A percentile compares a stretch with the other conserved stretches of the same genome.
Conservation (phyloP, 2,329 filamentous ascomycete genomes). For the Talaromyces sp. region DNA sequence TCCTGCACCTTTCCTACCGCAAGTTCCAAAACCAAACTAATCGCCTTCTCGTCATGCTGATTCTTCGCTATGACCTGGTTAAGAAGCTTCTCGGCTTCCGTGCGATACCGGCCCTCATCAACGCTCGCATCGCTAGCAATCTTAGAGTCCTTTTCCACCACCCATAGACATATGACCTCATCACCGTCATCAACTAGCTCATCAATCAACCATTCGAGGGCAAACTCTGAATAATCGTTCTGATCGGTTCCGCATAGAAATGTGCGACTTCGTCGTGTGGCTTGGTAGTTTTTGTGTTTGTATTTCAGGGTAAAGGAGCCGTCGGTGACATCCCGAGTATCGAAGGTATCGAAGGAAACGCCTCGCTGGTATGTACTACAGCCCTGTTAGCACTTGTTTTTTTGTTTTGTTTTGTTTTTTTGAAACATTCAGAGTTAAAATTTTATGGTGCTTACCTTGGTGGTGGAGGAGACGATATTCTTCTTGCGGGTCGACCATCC, state of each 20-base stretch:
- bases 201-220: conserved; percentile 86
- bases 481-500: conserved; percentile 23
- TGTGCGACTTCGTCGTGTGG: conserved; percentile 74
- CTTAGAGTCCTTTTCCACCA: conserved; percentile 78
- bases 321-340: conserved; percentile 62
- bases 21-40: conserved; percentile 82
- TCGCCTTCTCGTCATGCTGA: conserved; percentile 69
- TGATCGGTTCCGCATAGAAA: conserved; percentile 90
- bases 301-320: conserved; percentile 79
- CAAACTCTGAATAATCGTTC: conserved; percentile 87
- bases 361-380: conserved; percentile 61
- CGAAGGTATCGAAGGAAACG: conserved; percentile 73
- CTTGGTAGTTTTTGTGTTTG: conserved; percentile 81
- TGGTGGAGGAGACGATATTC: conserved; percentile 39
- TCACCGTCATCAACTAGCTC: conserved; percentile 91
- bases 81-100: conserved; percentile 71
- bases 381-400: not conserved
- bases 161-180: conserved; percentile 84
- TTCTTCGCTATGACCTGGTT: conserved; percentile 77
- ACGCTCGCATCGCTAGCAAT: conserved; percentile 59
- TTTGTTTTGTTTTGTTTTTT: no score
- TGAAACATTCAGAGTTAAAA: not conserved
- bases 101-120: conserved; percentile 67
- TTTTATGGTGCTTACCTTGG: conserved; percentile 34
- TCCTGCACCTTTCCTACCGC: conserved; percentile 85